phyloP scores from a whole-genome alignment of 2,329 filamentous ascomycete genomes.

The Lachnellula suecica region DNA sequence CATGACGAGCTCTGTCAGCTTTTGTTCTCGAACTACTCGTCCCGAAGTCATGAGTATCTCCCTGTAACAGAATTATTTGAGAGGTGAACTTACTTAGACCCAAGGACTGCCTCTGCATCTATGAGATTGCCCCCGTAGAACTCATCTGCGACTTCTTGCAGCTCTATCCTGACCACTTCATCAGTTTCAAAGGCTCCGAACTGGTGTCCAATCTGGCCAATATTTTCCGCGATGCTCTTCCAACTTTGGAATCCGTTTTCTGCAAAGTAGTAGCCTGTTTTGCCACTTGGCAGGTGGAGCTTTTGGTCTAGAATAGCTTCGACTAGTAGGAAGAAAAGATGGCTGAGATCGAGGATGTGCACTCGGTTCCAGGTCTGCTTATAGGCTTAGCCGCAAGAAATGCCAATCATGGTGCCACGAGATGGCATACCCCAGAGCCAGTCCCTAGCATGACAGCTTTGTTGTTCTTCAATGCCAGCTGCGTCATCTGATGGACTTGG shows the following conservation, averaged over 20 bases:
- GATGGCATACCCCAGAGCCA: constrained; percentile 29
- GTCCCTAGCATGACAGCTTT: constrained; percentile 36
- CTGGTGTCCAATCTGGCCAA: constrained; percentile 35
- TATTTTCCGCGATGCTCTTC: constrained; percentile 36
- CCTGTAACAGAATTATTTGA: neutral
- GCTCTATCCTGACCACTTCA: constrained; percentile 26
- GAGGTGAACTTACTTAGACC: constrained; percentile 27
- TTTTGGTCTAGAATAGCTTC: constrained; percentile 32
- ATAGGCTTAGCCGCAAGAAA: neutral
- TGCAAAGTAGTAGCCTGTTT: constrained; percentile 42
- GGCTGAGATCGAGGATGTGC: constrained; percentile 43
- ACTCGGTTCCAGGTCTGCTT: constrained; percentile 41
- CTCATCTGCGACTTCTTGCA: constrained; percentile 32
- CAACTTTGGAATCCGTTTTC: constrained; percentile 41
- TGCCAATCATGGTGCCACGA: neutral
- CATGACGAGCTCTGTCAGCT: constrained; percentile 16
- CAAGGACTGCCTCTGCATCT: constrained; percentile 36
- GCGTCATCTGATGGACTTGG: constrained; percentile 39
- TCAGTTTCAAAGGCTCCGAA: constrained; percentile 33
- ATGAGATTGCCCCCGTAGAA: constrained; percentile 22
- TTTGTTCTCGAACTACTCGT: constrained; percentile 19
- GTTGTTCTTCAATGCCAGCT: constrained; percentile 32
- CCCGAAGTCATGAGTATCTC: neutral
- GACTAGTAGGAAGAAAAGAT: constrained; percentile 41
- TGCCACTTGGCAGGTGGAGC: constrained; percentile 33